Evolutionary conservation across 1,139 yeast species (phyloP).

Genomic region (Pichia sp.): DNA sequence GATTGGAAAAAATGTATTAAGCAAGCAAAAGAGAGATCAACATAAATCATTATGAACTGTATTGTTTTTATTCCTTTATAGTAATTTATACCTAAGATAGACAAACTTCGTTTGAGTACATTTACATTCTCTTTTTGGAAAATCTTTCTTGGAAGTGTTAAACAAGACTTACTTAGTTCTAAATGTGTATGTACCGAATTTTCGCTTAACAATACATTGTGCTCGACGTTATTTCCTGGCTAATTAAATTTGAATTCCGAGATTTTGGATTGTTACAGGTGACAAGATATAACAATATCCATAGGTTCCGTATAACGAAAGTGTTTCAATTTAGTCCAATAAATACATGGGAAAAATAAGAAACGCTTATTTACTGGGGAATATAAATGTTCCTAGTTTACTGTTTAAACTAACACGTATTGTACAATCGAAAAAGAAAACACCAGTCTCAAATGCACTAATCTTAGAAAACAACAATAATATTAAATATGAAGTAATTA

Average conservation of each 20-base stretch:
- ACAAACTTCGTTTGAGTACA: not conserved
- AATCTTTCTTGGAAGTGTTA: not conserved
- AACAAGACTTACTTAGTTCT: no score
- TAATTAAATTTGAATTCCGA: not conserved
- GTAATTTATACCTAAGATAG: not conserved
- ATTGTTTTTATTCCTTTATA: not conserved
- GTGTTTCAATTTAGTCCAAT: not conserved
- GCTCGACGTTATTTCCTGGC: not conserved
- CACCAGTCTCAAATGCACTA: not conserved
- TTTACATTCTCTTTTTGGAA: not conserved
- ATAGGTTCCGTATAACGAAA: not conserved
- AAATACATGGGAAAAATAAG: not conserved
- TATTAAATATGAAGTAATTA: not conserved
- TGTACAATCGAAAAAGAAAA: not conserved
- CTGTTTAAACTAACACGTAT: not conserved
- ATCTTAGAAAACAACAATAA: not conserved
- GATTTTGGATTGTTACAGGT: not conserved
- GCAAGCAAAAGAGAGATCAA: not conserved
- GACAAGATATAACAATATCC: not conserved
- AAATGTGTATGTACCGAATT: no score
- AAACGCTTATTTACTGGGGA: not conserved
- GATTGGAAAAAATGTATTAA: not conserved
- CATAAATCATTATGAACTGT: not conserved
- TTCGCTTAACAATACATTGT: not conserved
- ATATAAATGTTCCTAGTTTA: not conserved